These are phyloP conservation scores for Zygoascus bituminiphila DNA, from an alignment of 805 yeast genomes.

Conservation along the genomic window DNA sequence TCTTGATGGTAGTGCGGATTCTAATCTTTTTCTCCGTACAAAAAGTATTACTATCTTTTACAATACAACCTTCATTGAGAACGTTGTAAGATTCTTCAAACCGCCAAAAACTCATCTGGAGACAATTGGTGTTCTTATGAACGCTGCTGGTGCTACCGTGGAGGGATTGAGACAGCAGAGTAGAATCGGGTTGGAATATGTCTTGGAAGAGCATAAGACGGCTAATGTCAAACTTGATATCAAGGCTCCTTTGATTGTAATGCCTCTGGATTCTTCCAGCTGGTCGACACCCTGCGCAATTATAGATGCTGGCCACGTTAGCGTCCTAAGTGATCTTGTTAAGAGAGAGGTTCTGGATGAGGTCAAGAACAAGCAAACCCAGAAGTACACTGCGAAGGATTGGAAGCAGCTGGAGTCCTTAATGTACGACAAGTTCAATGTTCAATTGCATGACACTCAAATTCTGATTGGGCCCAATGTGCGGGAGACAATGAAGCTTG, in stretches of 20 bases:
- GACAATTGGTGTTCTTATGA: slow-evolving; percentile 82
- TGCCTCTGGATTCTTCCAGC: slow-evolving; percentile 73
- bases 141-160: slow-evolving; percentile 91
- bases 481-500: slow-evolving; percentile 64
- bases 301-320: slow-evolving; percentile 92
- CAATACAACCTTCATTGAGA: slow-evolving; percentile 76
- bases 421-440: slow-evolving; percentile 82
- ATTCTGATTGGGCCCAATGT: slow-evolving; percentile 78
- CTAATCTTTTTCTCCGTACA: slow-evolving; percentile 61
- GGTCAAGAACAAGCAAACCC: slow-evolving; percentile 51
- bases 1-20: slow-evolving; percentile 73
- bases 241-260: slow-evolving; percentile 84
- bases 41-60: slow-evolving; percentile 85
- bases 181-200: slow-evolving; percentile 84
- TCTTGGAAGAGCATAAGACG: slow-evolving; percentile 91
- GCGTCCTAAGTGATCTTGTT: slow-evolving; percentile 71
- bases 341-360: slow-evolving; percentile 59
- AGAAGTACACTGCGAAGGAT: slow-evolving; percentile 51
- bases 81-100: slow-evolving; percentile 63
- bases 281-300: slow-evolving; percentile 85
- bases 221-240: slow-evolving; percentile 76
- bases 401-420: slow-evolving; percentile 67
- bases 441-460: slow-evolving; percentile 78
- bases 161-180: slow-evolving; percentile 88
- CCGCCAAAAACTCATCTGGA: slow-evolving; percentile 83